Evolutionary conservation across 495 filamentous ascomycete species (phyloP).

Genomic region (Podospora anserina): DNA sequence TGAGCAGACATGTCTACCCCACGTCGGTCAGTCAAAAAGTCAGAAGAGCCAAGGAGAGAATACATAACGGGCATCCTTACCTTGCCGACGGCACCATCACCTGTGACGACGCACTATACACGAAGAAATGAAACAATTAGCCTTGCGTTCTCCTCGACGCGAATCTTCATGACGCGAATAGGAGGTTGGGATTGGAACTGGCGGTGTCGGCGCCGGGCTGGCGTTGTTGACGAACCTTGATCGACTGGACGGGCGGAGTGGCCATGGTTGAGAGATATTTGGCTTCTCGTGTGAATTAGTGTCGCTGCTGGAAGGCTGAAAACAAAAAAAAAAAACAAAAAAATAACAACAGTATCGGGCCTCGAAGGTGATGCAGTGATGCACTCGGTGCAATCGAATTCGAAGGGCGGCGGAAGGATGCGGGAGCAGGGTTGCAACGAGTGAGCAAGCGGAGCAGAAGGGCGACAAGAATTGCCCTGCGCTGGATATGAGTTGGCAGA

Average conservation of each 20-base stretch:
- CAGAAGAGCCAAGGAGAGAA: not conserved
- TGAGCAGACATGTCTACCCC: slow-evolving; percentile 92
- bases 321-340: not conserved
- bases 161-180: not conserved
- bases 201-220: slow-evolving; percentile 17
- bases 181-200: slow-evolving; percentile 13
- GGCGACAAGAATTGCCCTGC: slow-evolving; percentile 18
- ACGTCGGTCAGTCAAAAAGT: slow-evolving; percentile 14
- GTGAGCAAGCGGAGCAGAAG: slow-evolving; percentile 11
- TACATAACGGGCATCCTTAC: slow-evolving; percentile 46
- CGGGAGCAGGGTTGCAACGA: slow-evolving; percentile 20
- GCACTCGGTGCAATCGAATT: slow-evolving; percentile 19
- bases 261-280: slow-evolving; percentile 42
- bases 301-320: slow-evolving; percentile 12
- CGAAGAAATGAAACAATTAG: slow-evolving; percentile 12
- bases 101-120: slow-evolving; percentile 90
- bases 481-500: slow-evolving; percentile 1
- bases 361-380: slow-evolving; percentile 13
- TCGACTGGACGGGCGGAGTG: slow-evolving; percentile 51
- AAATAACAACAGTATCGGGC: slow-evolving; percentile 1
- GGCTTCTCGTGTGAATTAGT: not conserved
- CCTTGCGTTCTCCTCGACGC: not conserved
- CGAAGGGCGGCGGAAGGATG: slow-evolving; percentile 15
- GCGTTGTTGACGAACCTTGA: slow-evolving; percentile 48
- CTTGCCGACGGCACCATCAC: slow-evolving; percentile 98